Conservation (phyloP, 2,329 filamentous ascomycete genomes). For the Aspergillus jensenii region DNA sequence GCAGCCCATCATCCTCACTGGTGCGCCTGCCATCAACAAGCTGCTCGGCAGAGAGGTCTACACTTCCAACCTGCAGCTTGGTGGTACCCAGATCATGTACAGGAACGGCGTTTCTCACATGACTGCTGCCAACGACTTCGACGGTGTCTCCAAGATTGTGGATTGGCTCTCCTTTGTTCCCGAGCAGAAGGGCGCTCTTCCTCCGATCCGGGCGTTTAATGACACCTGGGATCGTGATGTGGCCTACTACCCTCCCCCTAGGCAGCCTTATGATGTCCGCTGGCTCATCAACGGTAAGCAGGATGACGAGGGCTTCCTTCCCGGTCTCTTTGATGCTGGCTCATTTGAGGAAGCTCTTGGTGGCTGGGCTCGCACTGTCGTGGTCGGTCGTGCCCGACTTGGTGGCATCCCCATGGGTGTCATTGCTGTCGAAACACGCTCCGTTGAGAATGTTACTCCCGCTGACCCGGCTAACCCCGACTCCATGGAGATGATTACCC, state of each 20-base stretch:
- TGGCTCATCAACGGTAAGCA: constrained; percentile 90
- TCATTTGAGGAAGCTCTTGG: constrained; percentile 96
- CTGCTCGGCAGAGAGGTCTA: constrained; percentile 96
- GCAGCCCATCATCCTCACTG: constrained; percentile 97
- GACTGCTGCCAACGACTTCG: constrained; percentile 96
- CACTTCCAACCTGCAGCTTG: constrained; percentile 97
- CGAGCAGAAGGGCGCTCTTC: constrained; percentile 87
- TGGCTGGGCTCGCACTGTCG: constrained; percentile 95
- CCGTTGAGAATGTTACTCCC: constrained; percentile 93
- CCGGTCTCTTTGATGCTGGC: constrained; percentile 92
- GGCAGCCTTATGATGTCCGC: constrained; percentile 86
- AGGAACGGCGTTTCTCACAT: constrained; percentile 99
- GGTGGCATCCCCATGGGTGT: constrained; percentile 98
- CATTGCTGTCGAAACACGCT: constrained; percentile 92
- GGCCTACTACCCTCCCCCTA: constrained; percentile 73
- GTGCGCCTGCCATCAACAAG: constrained; percentile 97
- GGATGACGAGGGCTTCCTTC: constrained; percentile 78
- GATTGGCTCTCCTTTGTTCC: constrained; percentile 98
- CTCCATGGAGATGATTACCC: constrained; percentile 91
- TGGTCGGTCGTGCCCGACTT: constrained; percentile 92
- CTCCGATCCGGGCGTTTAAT: constrained; percentile 83
- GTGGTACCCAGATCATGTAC: constrained; percentile 99
- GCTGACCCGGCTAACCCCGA: constrained; percentile 97
- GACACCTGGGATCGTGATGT: constrained; percentile 94
- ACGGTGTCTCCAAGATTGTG: constrained; percentile 95